phyloP scores from a whole-genome alignment of 2,329 filamentous ascomycete species.

The Aschersonia sp. region DNA sequence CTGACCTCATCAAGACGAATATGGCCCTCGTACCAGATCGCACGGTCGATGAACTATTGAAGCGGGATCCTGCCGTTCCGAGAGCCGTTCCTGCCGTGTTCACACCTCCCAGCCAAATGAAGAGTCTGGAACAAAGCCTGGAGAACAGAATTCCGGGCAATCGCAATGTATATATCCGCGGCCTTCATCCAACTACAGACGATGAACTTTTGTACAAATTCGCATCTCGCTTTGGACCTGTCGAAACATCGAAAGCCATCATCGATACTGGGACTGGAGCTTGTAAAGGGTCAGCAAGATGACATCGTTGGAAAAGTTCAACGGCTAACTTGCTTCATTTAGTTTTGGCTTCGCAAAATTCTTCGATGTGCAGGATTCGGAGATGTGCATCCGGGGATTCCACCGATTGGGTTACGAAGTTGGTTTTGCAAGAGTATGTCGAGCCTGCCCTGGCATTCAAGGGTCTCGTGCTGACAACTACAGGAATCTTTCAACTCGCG shows the following conservation, averaged over 20 bases:
- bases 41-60: conserved; percentile 48
- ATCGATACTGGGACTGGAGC: conserved; percentile 86
- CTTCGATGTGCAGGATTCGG: conserved; percentile 71
- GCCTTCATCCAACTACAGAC: conserved; percentile 86
- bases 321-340: conserved; percentile 3
- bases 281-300: conserved; percentile 71
- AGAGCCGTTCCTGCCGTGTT: conserved; percentile 81
- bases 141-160: conserved; percentile 86
- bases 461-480: conserved; percentile 11
- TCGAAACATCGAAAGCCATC: conserved; percentile 96
- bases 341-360: conserved; percentile 99
- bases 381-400: conserved; percentile 92
- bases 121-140: conserved; percentile 85
- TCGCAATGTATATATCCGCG: conserved; percentile 96
- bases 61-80: conserved; percentile 72
- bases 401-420: conserved; percentile 93
- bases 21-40: conserved; percentile 26
- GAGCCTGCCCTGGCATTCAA: neutral
- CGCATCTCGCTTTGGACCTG: conserved; percentile 76
- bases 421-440: conserved; percentile 76
- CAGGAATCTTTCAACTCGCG: conserved; percentile 97
- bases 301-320: conserved; percentile 5
- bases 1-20: conserved; percentile 26
- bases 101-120: conserved; percentile 70
- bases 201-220: conserved; percentile 78